Evolutionary conservation across 306 rosid species (phyloP).

Genomic region (Corylus heterophylla): DNA sequence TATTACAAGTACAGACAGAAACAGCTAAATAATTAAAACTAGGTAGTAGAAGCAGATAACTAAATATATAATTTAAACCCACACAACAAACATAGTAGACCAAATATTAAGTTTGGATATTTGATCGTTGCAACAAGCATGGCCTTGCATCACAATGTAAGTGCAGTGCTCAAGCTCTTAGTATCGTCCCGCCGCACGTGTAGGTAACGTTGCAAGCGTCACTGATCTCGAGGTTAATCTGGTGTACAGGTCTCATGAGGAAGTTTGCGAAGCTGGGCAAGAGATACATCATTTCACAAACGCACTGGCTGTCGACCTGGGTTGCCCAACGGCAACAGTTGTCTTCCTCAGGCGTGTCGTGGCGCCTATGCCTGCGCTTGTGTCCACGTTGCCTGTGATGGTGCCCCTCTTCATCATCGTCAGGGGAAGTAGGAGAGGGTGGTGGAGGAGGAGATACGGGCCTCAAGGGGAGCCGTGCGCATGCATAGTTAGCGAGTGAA

Average conservation of each 20-base stretch:
- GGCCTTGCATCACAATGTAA: conserved; percentile 1
- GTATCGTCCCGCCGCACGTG: conserved; percentile 55
- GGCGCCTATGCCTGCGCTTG: conserved; percentile 14
- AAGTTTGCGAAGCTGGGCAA: conserved; percentile 66
- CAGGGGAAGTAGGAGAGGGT: conserved; percentile 27
- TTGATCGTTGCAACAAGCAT: conserved; percentile 11
- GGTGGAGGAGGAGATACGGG: conserved; percentile 25
- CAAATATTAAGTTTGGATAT: conserved; percentile 13
- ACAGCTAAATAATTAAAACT: not conserved
- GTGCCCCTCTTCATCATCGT: not conserved
- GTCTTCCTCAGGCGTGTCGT: conserved; percentile 33
- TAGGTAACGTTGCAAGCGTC: conserved; percentile 54
- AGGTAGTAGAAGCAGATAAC: conserved; percentile 1
- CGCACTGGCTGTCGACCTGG: conserved; percentile 62
- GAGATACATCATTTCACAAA: conserved; percentile 59
- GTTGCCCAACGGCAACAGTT: conserved; percentile 76
- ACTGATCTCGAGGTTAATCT: conserved; percentile 47
- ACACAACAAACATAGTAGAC: conserved; percentile 8
- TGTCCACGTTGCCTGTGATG: conserved; percentile 23
- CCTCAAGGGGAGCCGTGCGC: conserved; percentile 49
- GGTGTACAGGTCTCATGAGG: conserved; percentile 61
- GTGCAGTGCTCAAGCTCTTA: conserved; percentile 22
- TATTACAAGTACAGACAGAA: conserved; percentile 8
- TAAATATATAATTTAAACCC: not conserved
- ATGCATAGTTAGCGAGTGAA: conserved; percentile 71